Evolutionary conservation across 805 yeast species (phyloP).

Genomic region (Metschnikowia peoriensis): DNA sequence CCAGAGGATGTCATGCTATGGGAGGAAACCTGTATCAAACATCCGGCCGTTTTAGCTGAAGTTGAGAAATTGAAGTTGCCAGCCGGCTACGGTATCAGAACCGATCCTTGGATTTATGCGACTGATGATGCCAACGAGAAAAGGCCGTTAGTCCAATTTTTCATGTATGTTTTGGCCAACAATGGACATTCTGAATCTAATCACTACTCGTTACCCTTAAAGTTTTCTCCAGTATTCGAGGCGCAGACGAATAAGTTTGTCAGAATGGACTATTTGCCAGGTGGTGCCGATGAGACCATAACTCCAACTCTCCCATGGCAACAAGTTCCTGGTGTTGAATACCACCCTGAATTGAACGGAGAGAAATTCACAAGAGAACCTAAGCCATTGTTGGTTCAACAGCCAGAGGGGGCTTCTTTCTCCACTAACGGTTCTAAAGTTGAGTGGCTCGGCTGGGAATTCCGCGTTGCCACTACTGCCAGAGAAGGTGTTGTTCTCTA

Average conservation of each 20-base stretch:
- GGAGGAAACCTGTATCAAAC: slow-evolving; percentile 49
- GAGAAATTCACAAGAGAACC: slow-evolving; percentile 50
- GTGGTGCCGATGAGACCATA: slow-evolving; percentile 62
- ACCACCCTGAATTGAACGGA: slow-evolving; percentile 68
- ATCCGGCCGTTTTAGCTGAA: slow-evolving; percentile 62
- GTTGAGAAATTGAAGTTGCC: slow-evolving; percentile 67
- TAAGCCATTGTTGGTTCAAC: slow-evolving; percentile 65
- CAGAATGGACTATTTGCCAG: slow-evolving; percentile 72
- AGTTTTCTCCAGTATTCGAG: slow-evolving; percentile 72
- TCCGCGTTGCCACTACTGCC: slow-evolving; percentile 63
- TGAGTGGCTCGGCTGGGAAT: slow-evolving; percentile 83
- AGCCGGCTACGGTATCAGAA: slow-evolving; percentile 49
- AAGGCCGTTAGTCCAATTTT: slow-evolving; percentile 66
- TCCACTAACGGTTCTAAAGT: slow-evolving; percentile 56
- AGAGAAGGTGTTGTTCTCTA: slow-evolving; percentile 81
- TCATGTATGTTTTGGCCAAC: slow-evolving; percentile 68
- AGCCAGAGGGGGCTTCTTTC: slow-evolving; percentile 82
- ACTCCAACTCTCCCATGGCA: slow-evolving; percentile 62
- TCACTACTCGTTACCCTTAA: slow-evolving; percentile 72
- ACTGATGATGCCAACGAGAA: slow-evolving; percentile 62
- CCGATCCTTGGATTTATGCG: slow-evolving; percentile 88
- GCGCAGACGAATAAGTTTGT: slow-evolving; percentile 57
- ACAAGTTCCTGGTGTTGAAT: slow-evolving; percentile 60
- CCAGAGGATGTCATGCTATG: slow-evolving; percentile 59
- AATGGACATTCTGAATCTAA: slow-evolving; percentile 66